Evolutionary conservation across 2,329 filamentous ascomycete species (phyloP).

Genomic region (Bimuria novae-zelandiae): DNA sequence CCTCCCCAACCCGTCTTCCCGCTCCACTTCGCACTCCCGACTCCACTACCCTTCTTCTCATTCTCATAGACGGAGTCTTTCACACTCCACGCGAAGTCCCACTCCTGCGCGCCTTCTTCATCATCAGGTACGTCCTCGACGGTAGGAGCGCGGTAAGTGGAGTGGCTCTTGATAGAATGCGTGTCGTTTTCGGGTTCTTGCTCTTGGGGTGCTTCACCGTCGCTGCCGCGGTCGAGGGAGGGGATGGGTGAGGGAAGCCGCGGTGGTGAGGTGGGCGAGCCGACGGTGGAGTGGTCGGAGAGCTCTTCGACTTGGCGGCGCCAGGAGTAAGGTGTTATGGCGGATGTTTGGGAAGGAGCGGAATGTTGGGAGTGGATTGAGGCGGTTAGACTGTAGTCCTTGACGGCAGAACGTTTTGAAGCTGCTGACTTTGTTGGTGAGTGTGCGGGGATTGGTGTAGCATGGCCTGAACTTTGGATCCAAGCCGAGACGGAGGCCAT

Average conservation of each 20-base stretch:
- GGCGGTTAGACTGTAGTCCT: neutral
- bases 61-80: neutral
- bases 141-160: constrained; percentile 28
- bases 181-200: constrained; percentile 9
- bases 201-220: neutral
- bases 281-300: constrained; percentile 7
- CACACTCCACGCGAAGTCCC: neutral
- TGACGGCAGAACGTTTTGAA: neutral
- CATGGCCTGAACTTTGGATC: neutral
- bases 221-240: neutral
- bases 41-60: neutral
- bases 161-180: constrained; percentile 14
- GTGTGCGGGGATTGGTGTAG: neutral
- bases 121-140: constrained; percentile 26
- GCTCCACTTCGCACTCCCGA: neutral
- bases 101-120: constrained; percentile 6
- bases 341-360: neutral
- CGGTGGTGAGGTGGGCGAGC: neutral
- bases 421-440: neutral
- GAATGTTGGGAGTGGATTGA: neutral
- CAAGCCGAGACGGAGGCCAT: neutral
- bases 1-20: constrained; percentile 5
- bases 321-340: constrained; percentile 11
- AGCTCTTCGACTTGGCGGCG: constrained; percentile 8
- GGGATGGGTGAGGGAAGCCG: constrained; percentile 5